Base-by-base conservation (phyloP, 805 yeast genomes). In the Zygosaccharomyces gambellarensis region DNA sequence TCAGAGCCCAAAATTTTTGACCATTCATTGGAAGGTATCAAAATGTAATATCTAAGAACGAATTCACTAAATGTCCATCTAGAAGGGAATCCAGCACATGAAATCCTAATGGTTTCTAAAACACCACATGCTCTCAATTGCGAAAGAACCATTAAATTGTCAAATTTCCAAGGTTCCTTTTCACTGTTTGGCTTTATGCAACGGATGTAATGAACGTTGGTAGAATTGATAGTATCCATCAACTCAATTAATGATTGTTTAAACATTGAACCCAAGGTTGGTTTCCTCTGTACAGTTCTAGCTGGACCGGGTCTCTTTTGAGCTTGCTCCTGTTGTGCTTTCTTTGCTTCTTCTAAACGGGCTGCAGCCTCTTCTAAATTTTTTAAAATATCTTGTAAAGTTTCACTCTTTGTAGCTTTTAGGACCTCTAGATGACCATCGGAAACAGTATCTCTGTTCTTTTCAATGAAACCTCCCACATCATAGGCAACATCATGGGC, bases 61-160 rank as follows among this genome's bases (percentile, higher is more conserved):
- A 92, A 92, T 64, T 94, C 98, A 44, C 84, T 90, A 66, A 88
- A 94, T 1, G 96, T 80, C 90, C 97, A 89, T 63, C 97, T 78
- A 0, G 97, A 86, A 19, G 99, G 99, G 77, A 90, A 92, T 28
- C 99, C 99, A 42, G 96, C 97, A 71, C 97, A 90, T 2, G 97
- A 92, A 44, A 92, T 92, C 60, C 96, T 76, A 62, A 92, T 92
- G 1, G 99, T 94, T 68, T 94, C 99, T 57, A 92, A 75, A 41
- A 92, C 98, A 84, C 99, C 99, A 76, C 99, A 92, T 5, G 99
- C 99, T 64, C 99, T 81, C 54, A 92, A 76, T 69, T 92, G 99
- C 3, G 96, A 85, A 50, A 94, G 75, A n/a, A 92, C 99, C 97
- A 92, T 90, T 43, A 90, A 78, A 14, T 95, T 89, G 62, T 90